Conservation (phyloP, 2,329 filamentous ascomycete genomes). For the Ophiostoma perfectum region DNA sequence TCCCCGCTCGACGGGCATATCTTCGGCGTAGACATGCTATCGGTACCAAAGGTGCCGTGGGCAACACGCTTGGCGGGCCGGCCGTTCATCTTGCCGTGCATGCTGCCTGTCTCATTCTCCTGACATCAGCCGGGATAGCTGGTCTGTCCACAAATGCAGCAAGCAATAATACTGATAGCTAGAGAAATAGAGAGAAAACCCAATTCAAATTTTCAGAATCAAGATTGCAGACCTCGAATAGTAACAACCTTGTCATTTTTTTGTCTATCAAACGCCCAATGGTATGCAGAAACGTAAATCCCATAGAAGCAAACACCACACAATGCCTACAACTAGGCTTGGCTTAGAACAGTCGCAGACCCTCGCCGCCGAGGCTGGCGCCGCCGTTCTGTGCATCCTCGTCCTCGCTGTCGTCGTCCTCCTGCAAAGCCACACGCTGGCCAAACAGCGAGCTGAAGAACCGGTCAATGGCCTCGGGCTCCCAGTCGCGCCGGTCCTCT, state of each 20-base stretch:
- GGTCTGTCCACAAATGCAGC: constrained; percentile 8
- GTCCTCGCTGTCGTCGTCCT: constrained; percentile 43
- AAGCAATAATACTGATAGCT: background rate
- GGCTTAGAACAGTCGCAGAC: constrained; percentile 46
- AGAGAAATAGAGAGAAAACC: background rate
- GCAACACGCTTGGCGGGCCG: constrained; percentile 42
- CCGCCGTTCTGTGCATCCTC: constrained; percentile 38
- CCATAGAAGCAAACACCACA: constrained; percentile 21
- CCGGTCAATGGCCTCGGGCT: constrained; percentile 68
- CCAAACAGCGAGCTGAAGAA: constrained; percentile 73
- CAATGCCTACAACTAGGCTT: background rate
- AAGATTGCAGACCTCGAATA: background rate
- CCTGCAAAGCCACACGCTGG: constrained; percentile 60
- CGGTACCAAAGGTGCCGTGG: constrained; percentile 23
- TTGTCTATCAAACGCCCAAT: constrained; percentile 19
- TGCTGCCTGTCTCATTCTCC: constrained; percentile 34
- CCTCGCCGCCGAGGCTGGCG: constrained; percentile 46
- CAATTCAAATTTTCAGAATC: background rate
- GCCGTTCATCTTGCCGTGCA: constrained; percentile 43
- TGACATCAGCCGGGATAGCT: constrained; percentile 30
- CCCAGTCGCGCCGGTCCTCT: constrained; percentile 76
- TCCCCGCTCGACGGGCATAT: constrained; percentile 43
- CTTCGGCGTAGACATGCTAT: constrained; percentile 32
- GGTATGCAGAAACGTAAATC: constrained; percentile 22
- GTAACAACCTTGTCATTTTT: background rate